These are phyloP conservation scores for Sclerotinia nivalis DNA, from an alignment of 2,329 filamentous ascomycete species.

Conservation along the genomic window DNA sequence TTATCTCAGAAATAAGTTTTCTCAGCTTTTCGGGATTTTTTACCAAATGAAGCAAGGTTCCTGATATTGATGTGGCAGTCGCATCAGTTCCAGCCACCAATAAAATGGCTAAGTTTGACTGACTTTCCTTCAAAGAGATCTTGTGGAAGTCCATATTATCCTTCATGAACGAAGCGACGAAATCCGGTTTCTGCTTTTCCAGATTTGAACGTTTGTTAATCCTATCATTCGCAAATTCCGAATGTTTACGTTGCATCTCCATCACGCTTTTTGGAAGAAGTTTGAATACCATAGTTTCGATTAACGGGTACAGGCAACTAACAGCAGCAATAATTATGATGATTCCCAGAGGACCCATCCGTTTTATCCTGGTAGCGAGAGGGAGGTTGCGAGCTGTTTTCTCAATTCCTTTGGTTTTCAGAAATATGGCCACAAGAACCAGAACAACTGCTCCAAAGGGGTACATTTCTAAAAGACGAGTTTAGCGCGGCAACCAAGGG, in stretches of 20 bases:
- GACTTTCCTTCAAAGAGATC: background rate
- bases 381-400: too few species aligned
- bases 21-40: background rate
- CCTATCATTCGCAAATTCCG: background rate
- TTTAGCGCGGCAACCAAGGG: too few species aligned
- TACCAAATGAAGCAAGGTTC: background rate
- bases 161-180: slow-evolving; percentile 3
- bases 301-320: background rate
- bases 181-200: background rate
- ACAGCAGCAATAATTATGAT: too few species aligned
- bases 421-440: too few species aligned
- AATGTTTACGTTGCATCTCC: background rate
- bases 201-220: background rate
- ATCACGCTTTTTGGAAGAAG: background rate
- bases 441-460: too few species aligned
- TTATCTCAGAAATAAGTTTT: background rate
- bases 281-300: background rate
- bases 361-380: too few species aligned
- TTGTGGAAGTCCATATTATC: background rate
- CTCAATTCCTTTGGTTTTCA: too few species aligned
- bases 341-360: too few species aligned
- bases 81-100: background rate
- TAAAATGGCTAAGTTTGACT: background rate
- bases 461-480: too few species aligned
- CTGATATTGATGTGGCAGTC: background rate